Base-by-base conservation (phyloP, 805 yeast species). In the Torulaspora gathmanii region DNA sequence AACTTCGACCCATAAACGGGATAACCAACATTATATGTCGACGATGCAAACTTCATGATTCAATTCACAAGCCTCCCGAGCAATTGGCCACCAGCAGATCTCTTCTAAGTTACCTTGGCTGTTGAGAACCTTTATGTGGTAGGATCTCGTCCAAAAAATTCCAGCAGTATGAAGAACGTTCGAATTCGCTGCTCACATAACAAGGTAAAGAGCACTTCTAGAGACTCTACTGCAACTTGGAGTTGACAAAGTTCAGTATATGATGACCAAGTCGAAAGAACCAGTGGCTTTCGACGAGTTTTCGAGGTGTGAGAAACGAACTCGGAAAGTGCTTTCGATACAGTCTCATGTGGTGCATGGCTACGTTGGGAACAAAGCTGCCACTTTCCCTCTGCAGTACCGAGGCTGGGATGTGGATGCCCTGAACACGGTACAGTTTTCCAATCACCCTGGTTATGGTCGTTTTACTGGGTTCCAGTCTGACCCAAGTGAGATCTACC, bases 321-420 rank as follows among this genome's bases (percentile, higher is more conserved):
- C 50, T 19, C 37, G 51, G 29, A 61, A 54, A 38, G 56, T 70
- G 8, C 71, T 84, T 2, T 74, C 86, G 3, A 71, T 89, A 8
- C 91, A 87, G 55, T 87, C 96, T 3, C 97, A 93, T 64, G 98
- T 93, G 1, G 89, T 80, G 2, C 98, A 91, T 61, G 99, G 99
- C 2, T 84, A 87, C 57, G 99, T 93, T 1, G 99, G 99, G 1
- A 89, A 89, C 63, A 77, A 82, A 46, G 95, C 96, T 0, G 86
- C 93, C 0, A 85, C 91, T 2, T 86, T 93, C 60, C 96, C 98
- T 0, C 68, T 91, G 17, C 97, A 91, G 60, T 70, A 80, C 33
- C 72, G 78, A 36, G 95, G 93, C 0, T 91, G 97, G 96, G 91
- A 93, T 60, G 95, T 90, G 8, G 96, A 91, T 61, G 80, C 80